Percentiles rank a stretch among this genome's conserved stretches.
Conservation (phyloP, 768 basidiomycete genomes). For the Podaxis rugospora region DNA sequence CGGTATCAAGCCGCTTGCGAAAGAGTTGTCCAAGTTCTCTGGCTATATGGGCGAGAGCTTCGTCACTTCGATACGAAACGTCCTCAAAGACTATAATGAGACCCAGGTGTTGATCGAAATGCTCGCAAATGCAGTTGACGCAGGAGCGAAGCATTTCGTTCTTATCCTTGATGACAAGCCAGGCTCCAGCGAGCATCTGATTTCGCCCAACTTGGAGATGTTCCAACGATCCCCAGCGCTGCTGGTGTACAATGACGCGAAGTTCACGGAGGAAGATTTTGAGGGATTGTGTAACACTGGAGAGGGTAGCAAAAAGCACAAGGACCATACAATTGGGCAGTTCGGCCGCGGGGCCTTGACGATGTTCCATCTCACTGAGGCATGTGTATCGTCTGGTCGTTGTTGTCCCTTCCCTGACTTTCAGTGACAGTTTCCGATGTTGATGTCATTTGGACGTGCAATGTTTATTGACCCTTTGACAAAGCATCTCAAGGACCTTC, state of each 20-base stretch:
- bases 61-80: constrained; percentile 36
- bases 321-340: constrained; percentile 38
- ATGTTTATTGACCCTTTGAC: constrained; percentile 45
- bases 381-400: constrained; percentile 15
- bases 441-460: constrained; percentile 26
- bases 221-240: constrained; percentile 35
- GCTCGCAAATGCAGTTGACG: constrained; percentile 51
- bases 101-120: constrained; percentile 45
- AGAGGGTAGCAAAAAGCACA: constrained; percentile 37
- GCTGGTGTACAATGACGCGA: constrained; percentile 39
- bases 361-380: constrained; percentile 51
- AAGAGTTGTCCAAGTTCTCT: constrained; percentile 20
- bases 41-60: constrained; percentile 41
- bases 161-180: constrained; percentile 32
- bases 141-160: constrained; percentile 36
- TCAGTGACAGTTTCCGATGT: constrained; percentile 24
- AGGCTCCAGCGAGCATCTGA: constrained; percentile 14
- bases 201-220: constrained; percentile 29
- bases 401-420: background rate
- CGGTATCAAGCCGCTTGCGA: constrained; percentile 26
- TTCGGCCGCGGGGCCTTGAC: constrained; percentile 50
- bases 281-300: constrained; percentile 40
- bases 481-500: constrained; percentile 29
- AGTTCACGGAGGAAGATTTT: constrained; percentile 40
- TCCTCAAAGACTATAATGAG: constrained; percentile 35